Percentiles rank a stretch among this genome's conserved stretches.
phyloP scores from a whole-genome alignment of 1,284 basidiomycete species.

The Cystobasidium sp. region DNA sequence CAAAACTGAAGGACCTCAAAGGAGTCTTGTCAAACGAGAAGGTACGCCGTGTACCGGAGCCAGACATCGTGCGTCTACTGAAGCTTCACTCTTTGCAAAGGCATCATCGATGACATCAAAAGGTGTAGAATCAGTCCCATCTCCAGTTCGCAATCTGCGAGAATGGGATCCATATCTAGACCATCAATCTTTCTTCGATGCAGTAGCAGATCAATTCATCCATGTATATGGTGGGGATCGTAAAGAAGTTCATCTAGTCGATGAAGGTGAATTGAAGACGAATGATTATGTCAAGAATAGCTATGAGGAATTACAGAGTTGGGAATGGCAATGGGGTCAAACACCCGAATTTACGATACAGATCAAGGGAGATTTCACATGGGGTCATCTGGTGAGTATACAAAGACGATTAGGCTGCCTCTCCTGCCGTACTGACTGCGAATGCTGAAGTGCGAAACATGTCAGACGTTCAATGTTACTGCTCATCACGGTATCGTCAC shows the following conservation, averaged over 20 bases:
- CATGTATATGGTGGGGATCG: conserved; percentile 63
- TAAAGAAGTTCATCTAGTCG: conserved; percentile 60
- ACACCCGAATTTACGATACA: conserved; percentile 82
- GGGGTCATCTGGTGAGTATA: conserved; percentile 42
- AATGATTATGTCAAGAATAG: conserved; percentile 67
- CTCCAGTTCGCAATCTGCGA: conserved; percentile 83
- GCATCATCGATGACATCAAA: conserved; percentile 68
- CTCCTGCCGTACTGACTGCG: background rate
- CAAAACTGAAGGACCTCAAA: conserved; percentile 71
- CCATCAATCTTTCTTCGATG: conserved; percentile 73
- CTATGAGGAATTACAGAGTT: conserved; percentile 78
- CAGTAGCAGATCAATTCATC: conserved; percentile 73
- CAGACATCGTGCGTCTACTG: no score
- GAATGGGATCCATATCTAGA: conserved; percentile 62
- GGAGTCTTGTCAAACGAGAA: conserved; percentile 73
- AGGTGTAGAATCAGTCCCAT: conserved; percentile 87
- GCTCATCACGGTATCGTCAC: conserved; percentile 61
- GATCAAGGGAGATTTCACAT: conserved; percentile 50
- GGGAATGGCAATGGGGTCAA: conserved; percentile 93
- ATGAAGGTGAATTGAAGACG: conserved; percentile 60
- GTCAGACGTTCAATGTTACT: conserved; percentile 57
- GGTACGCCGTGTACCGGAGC: conserved; percentile 59
- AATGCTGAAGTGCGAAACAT: background rate
- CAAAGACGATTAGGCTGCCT: background rate
- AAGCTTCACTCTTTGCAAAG: background rate